phyloP scores from a whole-genome alignment of 2,329 filamentous ascomycete species.

The Talaromyces pinophilus region DNA sequence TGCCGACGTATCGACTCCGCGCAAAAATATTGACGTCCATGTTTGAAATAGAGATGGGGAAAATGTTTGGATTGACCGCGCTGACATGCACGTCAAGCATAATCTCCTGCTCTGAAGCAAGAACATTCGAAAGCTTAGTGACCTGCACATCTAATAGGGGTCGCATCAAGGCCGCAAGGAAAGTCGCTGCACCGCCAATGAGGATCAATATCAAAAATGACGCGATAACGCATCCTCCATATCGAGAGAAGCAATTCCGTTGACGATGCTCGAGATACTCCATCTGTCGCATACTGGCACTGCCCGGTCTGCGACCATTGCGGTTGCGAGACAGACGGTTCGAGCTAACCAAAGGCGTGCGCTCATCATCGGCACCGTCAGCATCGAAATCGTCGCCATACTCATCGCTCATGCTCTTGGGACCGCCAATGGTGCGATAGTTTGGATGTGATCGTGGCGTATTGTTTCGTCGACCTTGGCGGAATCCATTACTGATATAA shows the following conservation, averaged over 20 bases:
- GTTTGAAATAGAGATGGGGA: constrained; percentile 80
- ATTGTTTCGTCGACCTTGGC: constrained; percentile 69
- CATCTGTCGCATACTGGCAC: constrained; percentile 64
- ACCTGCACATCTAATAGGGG: constrained; percentile 78
- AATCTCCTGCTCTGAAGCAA: constrained; percentile 90
- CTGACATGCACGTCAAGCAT: constrained; percentile 89
- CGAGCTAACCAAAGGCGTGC: constrained; percentile 73
- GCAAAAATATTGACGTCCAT: constrained; percentile 93
- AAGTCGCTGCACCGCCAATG: constrained; percentile 79
- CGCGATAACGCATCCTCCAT: constrained; percentile 85
- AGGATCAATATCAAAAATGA: constrained; percentile 78
- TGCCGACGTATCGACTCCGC: constrained; percentile 85
- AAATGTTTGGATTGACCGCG: constrained; percentile 89
- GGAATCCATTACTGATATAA: constrained; percentile 54
- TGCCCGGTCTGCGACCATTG: constrained; percentile 55
- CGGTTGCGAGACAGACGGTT: constrained; percentile 62
- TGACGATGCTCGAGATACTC: constrained; percentile 71
- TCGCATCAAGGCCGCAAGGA: constrained; percentile 89
- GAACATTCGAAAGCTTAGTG: constrained; percentile 79
- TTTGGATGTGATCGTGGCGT: constrained; percentile 64
- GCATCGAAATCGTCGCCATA: constrained; percentile 81
- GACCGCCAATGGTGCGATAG: constrained; percentile 46
- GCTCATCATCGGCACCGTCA: constrained; percentile 79
- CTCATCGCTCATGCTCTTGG: constrained; percentile 62
- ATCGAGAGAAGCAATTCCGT: constrained; percentile 67